Evolutionary conservation across 1,284 basidiomycete species (phyloP).

Genomic region (Rhodotorula sp.): DNA sequence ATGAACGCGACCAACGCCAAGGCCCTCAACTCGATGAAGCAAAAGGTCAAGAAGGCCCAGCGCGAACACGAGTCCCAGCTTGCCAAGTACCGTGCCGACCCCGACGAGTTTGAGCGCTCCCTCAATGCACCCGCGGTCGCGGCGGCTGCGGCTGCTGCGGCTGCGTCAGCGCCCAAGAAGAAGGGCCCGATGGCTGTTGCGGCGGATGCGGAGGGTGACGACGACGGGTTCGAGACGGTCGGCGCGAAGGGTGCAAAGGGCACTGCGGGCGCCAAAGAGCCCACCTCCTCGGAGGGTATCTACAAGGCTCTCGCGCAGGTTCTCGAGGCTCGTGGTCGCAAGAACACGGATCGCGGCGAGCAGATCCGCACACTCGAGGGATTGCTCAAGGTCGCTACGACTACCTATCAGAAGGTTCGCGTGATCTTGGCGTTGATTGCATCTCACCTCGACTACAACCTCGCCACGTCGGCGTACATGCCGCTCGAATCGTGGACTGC

Average conservation of each 20-base stretch:
- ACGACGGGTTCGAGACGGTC: constrained; percentile 84
- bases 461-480: constrained; percentile 72
- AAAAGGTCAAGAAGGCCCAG: constrained; percentile 86
- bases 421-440: constrained; percentile 91
- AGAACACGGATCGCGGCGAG: constrained; percentile 96
- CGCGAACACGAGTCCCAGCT: constrained; percentile 87
- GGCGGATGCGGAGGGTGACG: constrained; percentile 58
- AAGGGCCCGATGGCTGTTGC: constrained; percentile 45
- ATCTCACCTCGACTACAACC: constrained; percentile 95
- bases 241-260: constrained; percentile 61
- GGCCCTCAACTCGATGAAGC: constrained; percentile 93
- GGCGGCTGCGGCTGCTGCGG: constrained; percentile 46
- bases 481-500: constrained; percentile 87
- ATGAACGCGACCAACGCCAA: constrained; percentile 94
- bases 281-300: constrained; percentile 79
- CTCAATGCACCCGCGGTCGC: constrained; percentile 56
- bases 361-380: constrained; percentile 88
- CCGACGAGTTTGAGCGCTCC: constrained; percentile 79
- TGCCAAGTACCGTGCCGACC: constrained; percentile 74
- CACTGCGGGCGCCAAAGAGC: constrained; percentile 70
- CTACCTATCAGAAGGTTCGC: constrained; percentile 88
- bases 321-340: constrained; percentile 93
- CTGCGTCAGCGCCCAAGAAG: constrained; percentile 50
- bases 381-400: constrained; percentile 74
- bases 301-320: constrained; percentile 90